A percentile compares a stretch with the other conserved stretches of the same genome.
These are phyloP conservation scores for Rhododendron molle DNA, from an alignment of 148 eudicot genomes.

Conservation along the genomic window DNA sequence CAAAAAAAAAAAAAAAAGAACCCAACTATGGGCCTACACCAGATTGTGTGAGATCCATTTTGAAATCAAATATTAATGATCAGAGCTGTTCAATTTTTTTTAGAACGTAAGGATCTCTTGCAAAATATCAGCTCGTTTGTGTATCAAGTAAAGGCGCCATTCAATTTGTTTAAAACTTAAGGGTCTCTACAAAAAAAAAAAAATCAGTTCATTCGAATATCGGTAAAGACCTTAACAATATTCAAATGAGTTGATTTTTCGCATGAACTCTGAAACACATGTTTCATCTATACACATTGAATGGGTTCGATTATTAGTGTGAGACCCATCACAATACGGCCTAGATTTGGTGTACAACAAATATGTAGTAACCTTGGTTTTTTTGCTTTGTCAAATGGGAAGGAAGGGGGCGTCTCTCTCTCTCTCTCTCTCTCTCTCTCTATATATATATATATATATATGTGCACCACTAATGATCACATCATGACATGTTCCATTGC, in stretches of 20 bases:
- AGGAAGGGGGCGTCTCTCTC: background rate
- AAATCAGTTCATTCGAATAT: too few relatives aligned
- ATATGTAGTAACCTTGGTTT: background rate
- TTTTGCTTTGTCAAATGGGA: background rate
- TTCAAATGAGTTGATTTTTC: background rate
- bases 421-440: too few relatives aligned
- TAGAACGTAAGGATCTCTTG: background rate
- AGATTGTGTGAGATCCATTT: background rate
- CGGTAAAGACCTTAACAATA: too few relatives aligned
- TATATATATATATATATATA: too few relatives aligned
- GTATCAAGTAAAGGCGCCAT: too few relatives aligned
- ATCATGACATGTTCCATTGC: background rate
- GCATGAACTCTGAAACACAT: background rate
- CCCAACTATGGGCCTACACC: too few relatives aligned
- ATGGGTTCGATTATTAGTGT: too few relatives aligned
- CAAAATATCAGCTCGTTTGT: background rate
- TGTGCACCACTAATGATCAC: background rate
- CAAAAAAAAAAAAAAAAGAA: too few relatives aligned
- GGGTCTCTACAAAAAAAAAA: too few relatives aligned
- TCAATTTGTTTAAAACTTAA: too few relatives aligned
- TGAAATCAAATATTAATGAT: too few relatives aligned
- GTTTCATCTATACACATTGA: background rate
- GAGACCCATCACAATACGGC: background rate
- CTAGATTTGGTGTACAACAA: too few relatives aligned
- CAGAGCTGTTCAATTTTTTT: background rate